A percentile compares a stretch with the other conserved stretches of the same genome.
phyloP scores from a whole-genome alignment of 2,329 filamentous ascomycete species.

The Arthrobotrys iridis region DNA sequence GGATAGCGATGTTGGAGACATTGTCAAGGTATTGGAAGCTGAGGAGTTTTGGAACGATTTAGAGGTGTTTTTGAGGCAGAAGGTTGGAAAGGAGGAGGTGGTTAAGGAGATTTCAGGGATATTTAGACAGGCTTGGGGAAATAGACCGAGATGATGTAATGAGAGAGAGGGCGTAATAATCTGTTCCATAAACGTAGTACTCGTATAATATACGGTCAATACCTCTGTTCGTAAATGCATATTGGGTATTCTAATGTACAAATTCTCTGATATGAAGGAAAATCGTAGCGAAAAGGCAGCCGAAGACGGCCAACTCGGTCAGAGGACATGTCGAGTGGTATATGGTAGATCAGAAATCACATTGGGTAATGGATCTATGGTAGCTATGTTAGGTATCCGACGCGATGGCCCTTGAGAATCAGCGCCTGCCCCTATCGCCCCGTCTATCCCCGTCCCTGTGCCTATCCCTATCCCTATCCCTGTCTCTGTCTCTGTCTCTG shows the following conservation, averaged over 20 bases:
- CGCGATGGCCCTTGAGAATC: background rate
- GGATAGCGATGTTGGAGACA: constrained; percentile 49
- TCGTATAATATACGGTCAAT: background rate
- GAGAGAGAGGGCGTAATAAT: background rate
- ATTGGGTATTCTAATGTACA: constrained; percentile 37
- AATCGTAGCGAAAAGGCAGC: background rate
- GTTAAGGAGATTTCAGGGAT: constrained; percentile 71
- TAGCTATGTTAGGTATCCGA: background rate
- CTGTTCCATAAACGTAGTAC: background rate
- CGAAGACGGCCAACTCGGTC: background rate
- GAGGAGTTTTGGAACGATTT: constrained; percentile 88
- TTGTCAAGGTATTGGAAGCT: constrained; percentile 68
- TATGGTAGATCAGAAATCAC: background rate
- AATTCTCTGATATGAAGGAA: background rate
- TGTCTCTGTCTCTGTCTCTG: constrained; percentile 4
- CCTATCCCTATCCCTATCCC: constrained; percentile 27
- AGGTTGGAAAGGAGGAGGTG: constrained; percentile 74
- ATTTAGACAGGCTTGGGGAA: constrained; percentile 78
- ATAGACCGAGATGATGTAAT: constrained; percentile 58
- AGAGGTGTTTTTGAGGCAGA: constrained; percentile 79
- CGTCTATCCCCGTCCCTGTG: constrained; percentile 25
- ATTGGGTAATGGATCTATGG: background rate
- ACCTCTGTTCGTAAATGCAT: constrained; percentile 5
- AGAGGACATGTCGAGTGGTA: too few relatives aligned
- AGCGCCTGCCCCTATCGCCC: constrained; percentile 17